phyloP scores from a whole-genome alignment of 179 eudicot genomes.

The Spinacia oleracea region DNA sequence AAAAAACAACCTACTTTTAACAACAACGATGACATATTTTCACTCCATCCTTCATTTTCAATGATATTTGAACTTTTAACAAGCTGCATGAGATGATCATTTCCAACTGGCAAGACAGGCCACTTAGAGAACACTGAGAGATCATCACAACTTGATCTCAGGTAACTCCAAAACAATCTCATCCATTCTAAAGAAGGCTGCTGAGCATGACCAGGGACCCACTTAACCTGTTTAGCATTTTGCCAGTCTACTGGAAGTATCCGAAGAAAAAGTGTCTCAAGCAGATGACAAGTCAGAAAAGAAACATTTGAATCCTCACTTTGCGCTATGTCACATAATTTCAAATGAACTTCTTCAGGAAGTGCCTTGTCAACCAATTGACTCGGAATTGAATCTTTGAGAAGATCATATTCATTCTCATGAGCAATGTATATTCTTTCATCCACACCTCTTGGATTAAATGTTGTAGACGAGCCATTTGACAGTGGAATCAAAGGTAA shows the following conservation, averaged over 20 bases:
- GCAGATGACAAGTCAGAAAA: slow-evolving; percentile 71
- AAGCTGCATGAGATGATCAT: slow-evolving; percentile 69
- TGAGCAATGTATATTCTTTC: slow-evolving; percentile 75
- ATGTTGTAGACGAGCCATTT: slow-evolving; percentile 69
- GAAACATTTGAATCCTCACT: slow-evolving; percentile 77
- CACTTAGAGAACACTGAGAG: slow-evolving; percentile 82
- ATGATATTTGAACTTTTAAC: slow-evolving; percentile 82
- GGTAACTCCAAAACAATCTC: slow-evolving; percentile 74
- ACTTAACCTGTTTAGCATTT: slow-evolving; percentile 75
- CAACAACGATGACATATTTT: slow-evolving; percentile 85
- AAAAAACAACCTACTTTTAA: slow-evolving; percentile 81
- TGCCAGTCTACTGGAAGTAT: slow-evolving; percentile 92
- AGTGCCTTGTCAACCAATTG: slow-evolving; percentile 74
- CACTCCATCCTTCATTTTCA: slow-evolving; percentile 97
- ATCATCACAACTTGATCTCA: slow-evolving; percentile 66
- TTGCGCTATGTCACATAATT: slow-evolving; percentile 75
- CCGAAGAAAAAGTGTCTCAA: slow-evolving; percentile 73
- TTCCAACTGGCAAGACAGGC: slow-evolving; percentile 97
- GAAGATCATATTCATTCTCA: slow-evolving; percentile 81
- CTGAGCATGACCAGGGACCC: slow-evolving; percentile 72
- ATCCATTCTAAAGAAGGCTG: slow-evolving; percentile 97
- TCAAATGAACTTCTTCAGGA: slow-evolving; percentile 61
- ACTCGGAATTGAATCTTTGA: slow-evolving; percentile 72
- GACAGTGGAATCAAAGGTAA: slow-evolving; percentile 92
- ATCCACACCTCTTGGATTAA: slow-evolving; percentile 65